Conservation (phyloP, 805 yeast species). For the Wickerhamomyces ciferrii region DNA sequence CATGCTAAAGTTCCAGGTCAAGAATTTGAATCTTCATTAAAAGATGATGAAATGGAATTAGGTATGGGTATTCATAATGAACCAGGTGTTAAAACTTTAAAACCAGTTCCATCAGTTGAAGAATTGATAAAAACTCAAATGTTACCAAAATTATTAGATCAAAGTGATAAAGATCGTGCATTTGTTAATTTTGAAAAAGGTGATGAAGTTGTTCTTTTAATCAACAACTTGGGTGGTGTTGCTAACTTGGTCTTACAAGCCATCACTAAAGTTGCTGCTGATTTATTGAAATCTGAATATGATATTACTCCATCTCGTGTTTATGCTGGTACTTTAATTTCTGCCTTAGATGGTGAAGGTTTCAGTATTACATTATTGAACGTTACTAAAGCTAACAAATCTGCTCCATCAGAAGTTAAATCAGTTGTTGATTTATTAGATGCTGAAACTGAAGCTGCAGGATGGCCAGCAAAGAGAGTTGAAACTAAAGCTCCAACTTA, state of each 20-base stretch:
- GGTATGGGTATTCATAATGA: conserved; percentile 98
- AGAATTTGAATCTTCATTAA: conserved; percentile 47
- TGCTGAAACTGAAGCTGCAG: conserved; percentile 72
- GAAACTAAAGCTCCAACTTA: conserved; percentile 24
- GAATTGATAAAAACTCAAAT: conserved; percentile 51
- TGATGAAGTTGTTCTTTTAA: conserved; percentile 65
- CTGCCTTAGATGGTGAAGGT: conserved; percentile 91
- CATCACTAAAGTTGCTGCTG: conserved; percentile 56
- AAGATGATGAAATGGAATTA: conserved; percentile 67
- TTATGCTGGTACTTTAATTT: conserved; percentile 74
- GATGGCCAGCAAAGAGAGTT: conserved; percentile 49
- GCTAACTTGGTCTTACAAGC: conserved; percentile 75
- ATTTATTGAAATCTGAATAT: conserved; percentile 46
- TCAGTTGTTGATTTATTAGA: conserved; percentile 55
- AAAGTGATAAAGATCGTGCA: conserved; percentile 69
- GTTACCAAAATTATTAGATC: conserved; percentile 55
- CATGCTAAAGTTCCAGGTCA: conserved; percentile 90
- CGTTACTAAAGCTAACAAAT: conserved; percentile 43
- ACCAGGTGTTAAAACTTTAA: conserved; percentile 63
- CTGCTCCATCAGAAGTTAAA: conserved; percentile 24
- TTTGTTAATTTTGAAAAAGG: conserved; percentile 63
- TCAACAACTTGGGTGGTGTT: conserved; percentile 89
- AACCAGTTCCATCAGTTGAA: conserved; percentile 63
- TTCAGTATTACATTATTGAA: conserved; percentile 81
- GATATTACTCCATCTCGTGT: conserved; percentile 61